Conservation (phyloP, 768 basidiomycete genomes). For the Termitomyces sp. region DNA sequence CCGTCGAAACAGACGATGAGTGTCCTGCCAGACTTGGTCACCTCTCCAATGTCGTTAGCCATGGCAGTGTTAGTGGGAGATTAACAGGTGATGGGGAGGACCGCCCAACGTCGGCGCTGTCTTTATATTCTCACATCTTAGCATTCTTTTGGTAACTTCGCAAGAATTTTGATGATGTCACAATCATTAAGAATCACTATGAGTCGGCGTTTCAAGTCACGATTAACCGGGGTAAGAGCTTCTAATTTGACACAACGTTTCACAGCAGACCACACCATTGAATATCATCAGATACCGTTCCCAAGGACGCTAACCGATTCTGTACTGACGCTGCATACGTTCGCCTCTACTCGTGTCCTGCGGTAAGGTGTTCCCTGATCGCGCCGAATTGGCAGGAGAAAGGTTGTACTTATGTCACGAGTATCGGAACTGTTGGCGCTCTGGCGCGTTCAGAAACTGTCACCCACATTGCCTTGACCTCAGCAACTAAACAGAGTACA, state of each 20-base stretch:
- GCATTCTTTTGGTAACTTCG: not conserved
- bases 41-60: constrained; percentile 13
- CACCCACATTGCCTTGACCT: too few species aligned
- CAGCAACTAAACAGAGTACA: too few species aligned
- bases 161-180: not conserved
- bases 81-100: not conserved
- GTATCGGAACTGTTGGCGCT: too few species aligned
- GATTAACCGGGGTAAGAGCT: not conserved
- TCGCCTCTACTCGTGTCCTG: not conserved
- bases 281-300: not conserved
- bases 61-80: constrained; percentile 8
- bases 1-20: constrained; percentile 55
- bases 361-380: not conserved
- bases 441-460: too few species aligned
- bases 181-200: not conserved
- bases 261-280: not conserved
- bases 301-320: not conserved
- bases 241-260: not conserved
- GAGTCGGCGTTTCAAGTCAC: not conserved
- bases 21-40: constrained; percentile 13
- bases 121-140: constrained; percentile 7
- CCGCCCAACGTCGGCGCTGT: not conserved
- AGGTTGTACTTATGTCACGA: too few species aligned
- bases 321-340: not conserved
- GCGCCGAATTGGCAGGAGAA: not conserved